phyloP scores from a whole-genome alignment of 805 yeast genomes.

The Scheffersomyces coipomensis region DNA sequence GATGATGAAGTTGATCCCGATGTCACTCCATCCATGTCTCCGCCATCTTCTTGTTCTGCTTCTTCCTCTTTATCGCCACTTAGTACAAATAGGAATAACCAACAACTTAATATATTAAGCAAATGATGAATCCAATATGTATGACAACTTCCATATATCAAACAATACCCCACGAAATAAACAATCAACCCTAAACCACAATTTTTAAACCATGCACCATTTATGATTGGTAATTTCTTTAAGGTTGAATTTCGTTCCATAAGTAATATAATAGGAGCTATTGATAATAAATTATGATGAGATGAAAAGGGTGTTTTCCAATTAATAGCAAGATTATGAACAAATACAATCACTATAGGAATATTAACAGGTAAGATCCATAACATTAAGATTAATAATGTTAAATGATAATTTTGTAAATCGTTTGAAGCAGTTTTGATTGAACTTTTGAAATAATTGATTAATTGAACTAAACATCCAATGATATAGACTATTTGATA shows the following conservation, averaged over 20 bases:
- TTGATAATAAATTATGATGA: conserved; percentile 78
- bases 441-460: conserved; percentile 44
- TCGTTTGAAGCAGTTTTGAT: conserved; percentile 5
- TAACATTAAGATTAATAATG: conserved; percentile 64
- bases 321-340: conserved; percentile 71
- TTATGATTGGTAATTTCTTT: conserved; percentile 39
- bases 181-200: conserved; percentile 7
- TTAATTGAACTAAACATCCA: conserved; percentile 55
- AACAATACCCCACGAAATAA: conserved; percentile 59
- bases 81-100: conserved; percentile 31
- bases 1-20: too few relatives aligned
- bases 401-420: conserved; percentile 57
- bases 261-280: conserved; percentile 66
- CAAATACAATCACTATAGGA: conserved; percentile 77
- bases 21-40: too few relatives aligned
- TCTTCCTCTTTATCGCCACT: neutral
- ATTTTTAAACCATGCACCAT: conserved; percentile 1
- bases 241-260: conserved; percentile 56
- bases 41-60: too few relatives aligned
- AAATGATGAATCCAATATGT: conserved; percentile 84
- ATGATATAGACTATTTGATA: conserved; percentile 76
- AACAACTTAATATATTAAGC: conserved; percentile 61
- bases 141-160: conserved; percentile 75
- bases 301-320: conserved; percentile 87
- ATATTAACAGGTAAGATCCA: conserved; percentile 79